Evolutionary conservation across 768 basidiomycete genomes (phyloP).

Genomic region (Tricholoma matsutake): DNA sequence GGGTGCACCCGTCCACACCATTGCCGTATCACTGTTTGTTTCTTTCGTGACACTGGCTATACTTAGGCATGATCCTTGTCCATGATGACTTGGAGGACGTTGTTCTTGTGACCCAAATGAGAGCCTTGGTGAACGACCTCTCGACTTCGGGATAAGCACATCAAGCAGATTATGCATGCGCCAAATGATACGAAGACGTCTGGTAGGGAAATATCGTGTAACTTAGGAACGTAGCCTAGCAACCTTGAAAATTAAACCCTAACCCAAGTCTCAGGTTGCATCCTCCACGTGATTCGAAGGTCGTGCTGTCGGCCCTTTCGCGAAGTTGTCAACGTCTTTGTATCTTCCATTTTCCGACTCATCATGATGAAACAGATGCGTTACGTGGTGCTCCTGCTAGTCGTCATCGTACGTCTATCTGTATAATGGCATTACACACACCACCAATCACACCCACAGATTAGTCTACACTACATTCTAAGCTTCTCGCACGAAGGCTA

Average conservation of each 20-base stretch:
- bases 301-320: too few species aligned
- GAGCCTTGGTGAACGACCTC: slow-evolving; percentile 55
- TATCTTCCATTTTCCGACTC: slow-evolving; percentile 5
- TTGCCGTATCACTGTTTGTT: slow-evolving; percentile 78
- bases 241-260: too few species aligned
- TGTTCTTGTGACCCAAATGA: slow-evolving; percentile 73
- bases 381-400: slow-evolving; percentile 50
- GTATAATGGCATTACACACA: background rate
- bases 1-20: slow-evolving; percentile 77
- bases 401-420: slow-evolving; percentile 37
- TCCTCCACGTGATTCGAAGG: slow-evolving; percentile 9
- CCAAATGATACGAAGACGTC: slow-evolving; percentile 32
- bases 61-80: slow-evolving; percentile 74
- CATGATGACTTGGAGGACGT: slow-evolving; percentile 42
- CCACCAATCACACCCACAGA: slow-evolving; percentile 25
- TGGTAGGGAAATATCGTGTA: too few species aligned
- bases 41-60: slow-evolving; percentile 86
- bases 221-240: too few species aligned
- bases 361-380: slow-evolving; percentile 58
- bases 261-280: too few species aligned
- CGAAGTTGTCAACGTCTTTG: background rate
- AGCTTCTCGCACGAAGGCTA: slow-evolving; percentile 66
- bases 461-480: slow-evolving; percentile 61
- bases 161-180: slow-evolving; percentile 33
- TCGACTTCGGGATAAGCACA: background rate